Base-by-base conservation (phyloP, 306 rosid species). In the Castanospermum australe region DNA sequence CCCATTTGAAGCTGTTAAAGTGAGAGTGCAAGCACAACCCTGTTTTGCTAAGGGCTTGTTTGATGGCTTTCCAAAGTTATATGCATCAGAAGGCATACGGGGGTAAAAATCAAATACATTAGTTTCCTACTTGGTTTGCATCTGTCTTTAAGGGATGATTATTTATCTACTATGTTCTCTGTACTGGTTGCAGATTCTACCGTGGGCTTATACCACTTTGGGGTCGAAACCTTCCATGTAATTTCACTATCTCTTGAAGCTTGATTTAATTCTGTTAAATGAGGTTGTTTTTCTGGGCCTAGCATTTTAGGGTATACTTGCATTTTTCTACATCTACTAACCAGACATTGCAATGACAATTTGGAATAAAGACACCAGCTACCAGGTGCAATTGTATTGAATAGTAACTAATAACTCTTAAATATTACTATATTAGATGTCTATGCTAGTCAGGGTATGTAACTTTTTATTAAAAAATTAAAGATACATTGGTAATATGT, bases 1-100 rank as follows among this genome's bases (percentile, higher is more conserved):
- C 70, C 89, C 91, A 14, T 88, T 88, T 85, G 89, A 88, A 83
- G 91, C 89, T 42, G 45, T 88, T 74, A 85, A 88, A 84, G 91
- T 88, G 42, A 79, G 73, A 82, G 91, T 88, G 71, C 91, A 85
- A 83, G 89, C 91, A 6, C 89, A 88, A 52, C 91, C 86, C 20
- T 55, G 50, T 36, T 85, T 48, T 50, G 91, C 87, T 15, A 88
- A 70, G 87, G 89, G 89, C 11, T 66, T 88, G 81, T 38, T 57
- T 74, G 91, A 88, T 75, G 91, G 91, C 44, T 83, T 88, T 81
- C 89, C 91, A 4, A 88, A 88, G 83, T 67, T 88, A 28, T 83
- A 85, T 78, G 87, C 89, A 56, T 70, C 89, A 30, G 91, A 85
- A 81, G 89, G 91, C 84, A 79, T 75, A 3, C 87, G 41, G 63